Conservation (phyloP, 2,329 filamentous ascomycete genomes). For the Aspergillus latus region DNA sequence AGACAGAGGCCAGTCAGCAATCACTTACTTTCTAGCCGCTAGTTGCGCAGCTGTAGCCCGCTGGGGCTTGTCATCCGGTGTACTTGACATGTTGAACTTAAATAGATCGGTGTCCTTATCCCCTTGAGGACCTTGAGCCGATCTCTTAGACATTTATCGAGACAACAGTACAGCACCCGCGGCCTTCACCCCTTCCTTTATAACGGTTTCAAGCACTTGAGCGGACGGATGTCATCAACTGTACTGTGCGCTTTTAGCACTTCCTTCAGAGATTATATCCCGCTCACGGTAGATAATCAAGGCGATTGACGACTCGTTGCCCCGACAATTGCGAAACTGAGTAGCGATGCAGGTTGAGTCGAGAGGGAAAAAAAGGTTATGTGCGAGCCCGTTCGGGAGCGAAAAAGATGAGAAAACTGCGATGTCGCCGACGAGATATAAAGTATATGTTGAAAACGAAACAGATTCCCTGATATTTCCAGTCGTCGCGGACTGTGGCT, state of each 20-base stretch:
- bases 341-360: conserved; percentile 5
- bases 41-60: conserved; percentile 57
- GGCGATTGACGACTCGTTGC: conserved; percentile 5
- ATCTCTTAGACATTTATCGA: conserved; percentile 43
- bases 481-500: not conserved
- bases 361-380: not conserved
- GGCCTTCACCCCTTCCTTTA: conserved; percentile 20
- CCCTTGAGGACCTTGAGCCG: conserved; percentile 37
- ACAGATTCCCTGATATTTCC: conserved; percentile 3
- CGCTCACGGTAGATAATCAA: not conserved
- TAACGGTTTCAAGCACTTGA: conserved; percentile 11
- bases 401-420: not conserved
- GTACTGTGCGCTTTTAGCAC: not conserved
- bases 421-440: not conserved
- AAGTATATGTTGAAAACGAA: not conserved
- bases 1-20: conserved; percentile 20
- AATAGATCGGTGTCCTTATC: conserved; percentile 32
- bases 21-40: conserved; percentile 56
- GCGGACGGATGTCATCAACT: conserved; percentile 19
- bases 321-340: conserved; percentile 15
- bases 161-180: conserved; percentile 5
- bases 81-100: conserved; percentile 40
- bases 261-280: not conserved
- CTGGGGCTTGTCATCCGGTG: conserved; percentile 47
- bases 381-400: conserved; percentile 9